Evolutionary conservation across 2,329 filamentous ascomycete genomes (phyloP).

Genomic region (Fusarium secorum): DNA sequence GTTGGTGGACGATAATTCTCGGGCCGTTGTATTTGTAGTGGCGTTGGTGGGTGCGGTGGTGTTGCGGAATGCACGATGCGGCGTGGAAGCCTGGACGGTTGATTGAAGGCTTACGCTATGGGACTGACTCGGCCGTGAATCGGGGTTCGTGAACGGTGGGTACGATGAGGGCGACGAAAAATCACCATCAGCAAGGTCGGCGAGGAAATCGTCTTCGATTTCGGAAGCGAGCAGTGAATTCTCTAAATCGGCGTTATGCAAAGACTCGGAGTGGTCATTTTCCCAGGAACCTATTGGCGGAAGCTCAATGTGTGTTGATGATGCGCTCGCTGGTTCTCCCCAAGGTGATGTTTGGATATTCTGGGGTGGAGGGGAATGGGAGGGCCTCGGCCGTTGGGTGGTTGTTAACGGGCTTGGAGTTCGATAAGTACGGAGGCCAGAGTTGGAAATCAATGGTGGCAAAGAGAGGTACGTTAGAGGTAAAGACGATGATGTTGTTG

Average conservation of each 20-base stretch:
- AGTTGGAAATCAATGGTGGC: conserved; percentile 31
- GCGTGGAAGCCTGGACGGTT: conserved; percentile 32
- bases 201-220: conserved; percentile 40
- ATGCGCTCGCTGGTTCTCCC: conserved; percentile 1
- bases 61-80: conserved; percentile 21
- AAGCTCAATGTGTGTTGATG: conserved; percentile 5
- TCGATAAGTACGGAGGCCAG: conserved; percentile 4
- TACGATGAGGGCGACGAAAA: conserved; percentile 51
- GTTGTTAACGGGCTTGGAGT: conserved; percentile 23
- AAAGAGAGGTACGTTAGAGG: conserved; percentile 3
- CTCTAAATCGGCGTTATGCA: conserved; percentile 1
- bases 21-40: background rate
- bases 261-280: background rate
- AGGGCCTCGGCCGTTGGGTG: conserved; percentile 21
- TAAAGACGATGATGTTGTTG: conserved; percentile 15
- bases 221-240: conserved; percentile 6
- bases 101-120: conserved; percentile 17
- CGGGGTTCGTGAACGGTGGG: conserved; percentile 40
- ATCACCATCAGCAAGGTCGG: conserved; percentile 40
- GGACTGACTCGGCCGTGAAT: conserved; percentile 18
- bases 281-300: conserved; percentile 4
- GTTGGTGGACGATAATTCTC: conserved; percentile 35
- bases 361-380: background rate
- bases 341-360: conserved; percentile 3
- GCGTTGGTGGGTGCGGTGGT: background rate